Base-by-base conservation (phyloP, 371 early-diverging fungal genomes). In the Vairimorpha necatrix region DNA sequence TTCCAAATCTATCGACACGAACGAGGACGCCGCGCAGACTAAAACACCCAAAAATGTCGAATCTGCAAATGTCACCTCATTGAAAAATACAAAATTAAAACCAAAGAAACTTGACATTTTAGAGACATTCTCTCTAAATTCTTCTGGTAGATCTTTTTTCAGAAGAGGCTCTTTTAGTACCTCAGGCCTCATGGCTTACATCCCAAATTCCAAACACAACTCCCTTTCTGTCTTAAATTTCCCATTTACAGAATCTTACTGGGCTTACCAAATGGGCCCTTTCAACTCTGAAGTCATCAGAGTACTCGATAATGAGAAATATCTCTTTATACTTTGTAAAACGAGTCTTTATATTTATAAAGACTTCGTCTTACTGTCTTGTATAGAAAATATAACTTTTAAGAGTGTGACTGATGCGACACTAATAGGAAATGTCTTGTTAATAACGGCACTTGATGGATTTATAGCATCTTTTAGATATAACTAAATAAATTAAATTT, bases 331-430 rank as follows among this genome's bases (percentile, higher is more conserved):
- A 22, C 26, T 77, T 2, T 76, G 76, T 20, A 80, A 75, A 38
- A 74, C 69, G 26, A 65, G 70, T 67, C 0, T 82, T 20, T 85
- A 85, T 75, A 32, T 85, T 16, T 66, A 82, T 70, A 20, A 39
- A 11, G 32, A 70, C 22, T 14, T 67, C 24, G 39, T 34, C 13
- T 65, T 77, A 16, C 24, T 74, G 34, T 28, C 61, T 18, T 72
- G 78, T 50, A 68, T 85, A 30, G 69, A 78, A 14, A 81, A 82
- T 67, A 68, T 76, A 14, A 22, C 78, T n/a, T 85, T 82, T 74
- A 67, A 80, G 34, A 53, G 69, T 16, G 80, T 79, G 18, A 85
- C 85, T 48, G 85, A 85, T 78, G 73, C 77, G 0, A 58, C 47
- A 28, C 32, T 76, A 7, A 50, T 54, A 24, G 24, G 72, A 39